Percentiles rank a stretch among this genome's conserved stretches.
Conservation (phyloP, 306 rosid genomes). For the Delonix regia region DNA sequence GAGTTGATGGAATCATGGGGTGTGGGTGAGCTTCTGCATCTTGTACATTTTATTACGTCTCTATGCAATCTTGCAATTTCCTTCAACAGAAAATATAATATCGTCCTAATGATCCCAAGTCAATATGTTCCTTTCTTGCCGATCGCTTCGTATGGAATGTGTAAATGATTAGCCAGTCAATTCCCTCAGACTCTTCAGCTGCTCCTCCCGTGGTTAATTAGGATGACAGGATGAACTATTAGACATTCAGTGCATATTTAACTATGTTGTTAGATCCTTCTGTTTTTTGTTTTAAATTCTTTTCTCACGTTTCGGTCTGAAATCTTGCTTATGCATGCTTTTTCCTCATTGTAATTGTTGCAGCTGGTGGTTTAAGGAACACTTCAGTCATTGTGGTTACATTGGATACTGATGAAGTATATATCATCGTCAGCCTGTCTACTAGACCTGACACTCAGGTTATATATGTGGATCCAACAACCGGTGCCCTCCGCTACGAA, state of each 20-base stretch:
- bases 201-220: background rate
- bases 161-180: background rate
- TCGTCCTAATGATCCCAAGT: background rate
- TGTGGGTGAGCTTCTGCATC: background rate
- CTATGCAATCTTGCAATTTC: background rate
- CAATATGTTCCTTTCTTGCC: background rate
- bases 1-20: constrained; percentile 16
- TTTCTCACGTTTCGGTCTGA: background rate
- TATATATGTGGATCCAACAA: constrained; percentile 88
- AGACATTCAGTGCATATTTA: background rate
- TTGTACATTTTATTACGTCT: background rate
- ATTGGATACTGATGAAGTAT: constrained; percentile 81
- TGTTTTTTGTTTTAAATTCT: background rate
- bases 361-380: constrained; percentile 57
- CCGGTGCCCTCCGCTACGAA: constrained; percentile 72
- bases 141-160: background rate
- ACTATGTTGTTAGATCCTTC: no score
- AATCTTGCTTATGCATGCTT: constrained; percentile 9
- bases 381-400: constrained; percentile 77
- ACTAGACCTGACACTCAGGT: constrained; percentile 74
- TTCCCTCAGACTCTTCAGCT: background rate
- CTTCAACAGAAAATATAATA: background rate
- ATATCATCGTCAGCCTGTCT: constrained; percentile 63
- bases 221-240: background rate
- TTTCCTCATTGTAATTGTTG: constrained; percentile 23